Evolutionary conservation across 2,329 filamentous ascomycete genomes (phyloP).

Genomic region (Aspergillus chevalieri): DNA sequence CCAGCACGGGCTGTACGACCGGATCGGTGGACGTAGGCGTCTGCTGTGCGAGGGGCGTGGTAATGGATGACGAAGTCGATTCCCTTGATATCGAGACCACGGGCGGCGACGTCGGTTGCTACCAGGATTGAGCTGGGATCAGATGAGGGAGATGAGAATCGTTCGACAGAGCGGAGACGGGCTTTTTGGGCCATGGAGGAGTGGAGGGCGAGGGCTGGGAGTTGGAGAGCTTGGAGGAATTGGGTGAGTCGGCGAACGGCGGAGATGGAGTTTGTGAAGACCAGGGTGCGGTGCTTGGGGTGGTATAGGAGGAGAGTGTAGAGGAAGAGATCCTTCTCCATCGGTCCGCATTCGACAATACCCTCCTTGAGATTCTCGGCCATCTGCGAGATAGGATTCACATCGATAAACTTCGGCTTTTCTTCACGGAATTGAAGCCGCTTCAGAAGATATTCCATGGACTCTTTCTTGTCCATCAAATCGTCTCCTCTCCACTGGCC

Average conservation of each 20-base stretch:
- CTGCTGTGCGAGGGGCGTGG: constrained; percentile 83
- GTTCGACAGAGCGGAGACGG: constrained; percentile 83
- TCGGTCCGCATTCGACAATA: constrained; percentile 82
- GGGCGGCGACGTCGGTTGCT: constrained; percentile 87
- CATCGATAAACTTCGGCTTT: constrained; percentile 83
- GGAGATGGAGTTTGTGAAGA: constrained; percentile 95
- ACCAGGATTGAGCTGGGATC: constrained; percentile 65
- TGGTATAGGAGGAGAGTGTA: constrained; percentile 83
- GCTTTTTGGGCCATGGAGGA: constrained; percentile 96
- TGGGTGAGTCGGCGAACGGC: constrained; percentile 81
- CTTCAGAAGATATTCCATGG: constrained; percentile 86
- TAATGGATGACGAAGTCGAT: constrained; percentile 92
- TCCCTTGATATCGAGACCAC: constrained; percentile 85
- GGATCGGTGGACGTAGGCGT: constrained; percentile 91
- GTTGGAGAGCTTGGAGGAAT: constrained; percentile 72
- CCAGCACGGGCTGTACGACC: constrained; percentile 86
- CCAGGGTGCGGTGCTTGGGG: constrained; percentile 69
- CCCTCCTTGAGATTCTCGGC: constrained; percentile 79
- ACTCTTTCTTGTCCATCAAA: constrained; percentile 66
- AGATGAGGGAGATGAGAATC: constrained; percentile 61
- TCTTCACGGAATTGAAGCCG: constrained; percentile 82
- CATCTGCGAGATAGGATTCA: constrained; percentile 85
- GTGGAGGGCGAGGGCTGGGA: constrained; percentile 73
- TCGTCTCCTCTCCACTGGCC: constrained; percentile 52
- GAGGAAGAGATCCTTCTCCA: constrained; percentile 95